Percentiles rank a stretch among this genome's conserved stretches.
Evolutionary conservation across 306 rosid species (phyloP).

Genomic region (Lablab purpureus): DNA sequence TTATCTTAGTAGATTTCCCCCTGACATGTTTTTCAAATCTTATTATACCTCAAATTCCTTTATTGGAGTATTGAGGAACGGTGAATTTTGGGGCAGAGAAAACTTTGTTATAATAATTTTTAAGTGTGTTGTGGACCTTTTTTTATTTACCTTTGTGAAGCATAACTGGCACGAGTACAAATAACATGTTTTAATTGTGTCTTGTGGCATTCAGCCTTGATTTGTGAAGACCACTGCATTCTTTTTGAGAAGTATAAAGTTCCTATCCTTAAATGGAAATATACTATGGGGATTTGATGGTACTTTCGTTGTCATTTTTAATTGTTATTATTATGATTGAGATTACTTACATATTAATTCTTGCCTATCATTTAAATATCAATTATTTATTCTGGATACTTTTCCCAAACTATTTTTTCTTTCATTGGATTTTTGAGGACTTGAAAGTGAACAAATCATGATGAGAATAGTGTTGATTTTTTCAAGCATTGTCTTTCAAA

Average conservation of each 20-base stretch:
- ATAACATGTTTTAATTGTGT: slow-evolving; percentile 3
- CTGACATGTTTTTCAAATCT: slow-evolving; percentile 43
- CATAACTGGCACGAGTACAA: slow-evolving; percentile 23
- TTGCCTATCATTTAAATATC: slow-evolving; percentile 2
- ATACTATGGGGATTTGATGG: not conserved
- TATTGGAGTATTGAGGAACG: slow-evolving; percentile 51
- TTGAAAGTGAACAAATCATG: slow-evolving; percentile 14
- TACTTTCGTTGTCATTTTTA: not conserved
- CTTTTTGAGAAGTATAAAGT: not conserved
- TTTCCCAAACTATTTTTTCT: not conserved
- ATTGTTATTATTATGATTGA: not conserved
- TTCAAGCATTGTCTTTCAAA: not conserved
- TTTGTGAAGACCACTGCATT: slow-evolving; percentile 3
- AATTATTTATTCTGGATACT: not conserved
- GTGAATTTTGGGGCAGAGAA: slow-evolving; percentile 60
- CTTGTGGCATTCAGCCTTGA: slow-evolving; percentile 15
- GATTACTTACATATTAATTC: slow-evolving; percentile 1
- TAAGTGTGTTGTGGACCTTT: slow-evolving; percentile 47
- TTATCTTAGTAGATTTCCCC: slow-evolving; percentile 43
- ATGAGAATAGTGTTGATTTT: not conserved
- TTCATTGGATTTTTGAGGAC: not conserved
- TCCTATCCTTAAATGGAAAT: not conserved
- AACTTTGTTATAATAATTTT: slow-evolving; percentile 50
- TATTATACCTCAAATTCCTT: slow-evolving; percentile 47
- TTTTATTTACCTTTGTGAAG: slow-evolving; percentile 22